phyloP scores from a whole-genome alignment of 2,329 filamentous ascomycete species.

The Beauveria rudraprayagi region DNA sequence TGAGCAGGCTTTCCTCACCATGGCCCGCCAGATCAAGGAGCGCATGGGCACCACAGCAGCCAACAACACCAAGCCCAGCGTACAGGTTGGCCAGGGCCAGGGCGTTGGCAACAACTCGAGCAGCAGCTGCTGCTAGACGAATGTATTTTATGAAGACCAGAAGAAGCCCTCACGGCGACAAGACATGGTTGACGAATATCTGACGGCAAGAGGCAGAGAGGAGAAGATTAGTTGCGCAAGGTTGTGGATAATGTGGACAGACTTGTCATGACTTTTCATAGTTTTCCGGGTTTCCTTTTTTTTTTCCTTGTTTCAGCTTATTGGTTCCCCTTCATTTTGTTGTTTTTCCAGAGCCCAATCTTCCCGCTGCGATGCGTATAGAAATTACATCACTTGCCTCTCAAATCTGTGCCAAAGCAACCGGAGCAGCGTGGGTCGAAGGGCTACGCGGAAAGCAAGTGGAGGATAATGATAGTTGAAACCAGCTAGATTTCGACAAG shows the following conservation, averaged over 20 bases:
- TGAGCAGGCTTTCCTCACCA: conserved; percentile 98
- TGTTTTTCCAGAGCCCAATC: neutral
- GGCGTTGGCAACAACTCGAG: conserved; percentile 82
- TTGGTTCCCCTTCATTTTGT: conserved; percentile 7
- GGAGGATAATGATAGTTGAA: neutral
- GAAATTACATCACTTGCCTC: conserved; percentile 8
- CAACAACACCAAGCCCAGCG: conserved; percentile 97
- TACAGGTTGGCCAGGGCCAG: conserved; percentile 91
- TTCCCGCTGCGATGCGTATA: conserved; percentile 6
- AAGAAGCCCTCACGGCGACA: neutral
- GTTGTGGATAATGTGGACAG: conserved; percentile 10
- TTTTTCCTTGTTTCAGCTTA: conserved; percentile 5
- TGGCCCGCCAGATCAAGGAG: conserved; percentile 99
- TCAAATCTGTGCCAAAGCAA: neutral
- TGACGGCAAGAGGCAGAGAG: neutral
- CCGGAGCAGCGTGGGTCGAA: neutral
- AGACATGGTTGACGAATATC: neutral
- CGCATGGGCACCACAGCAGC: conserved; percentile 94
- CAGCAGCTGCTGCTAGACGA: conserved; percentile 79
- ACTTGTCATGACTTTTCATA: conserved; percentile 11
- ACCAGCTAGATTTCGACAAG: neutral
- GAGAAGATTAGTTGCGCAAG: conserved; percentile 1
- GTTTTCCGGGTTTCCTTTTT: conserved; percentile 8
- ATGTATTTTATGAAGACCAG: neutral
- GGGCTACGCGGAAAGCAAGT: neutral